Percentiles rank a stretch among this genome's conserved stretches.
Conservation (phyloP, 1,284 basidiomycete genomes). For the Leccinum ponderosum region DNA sequence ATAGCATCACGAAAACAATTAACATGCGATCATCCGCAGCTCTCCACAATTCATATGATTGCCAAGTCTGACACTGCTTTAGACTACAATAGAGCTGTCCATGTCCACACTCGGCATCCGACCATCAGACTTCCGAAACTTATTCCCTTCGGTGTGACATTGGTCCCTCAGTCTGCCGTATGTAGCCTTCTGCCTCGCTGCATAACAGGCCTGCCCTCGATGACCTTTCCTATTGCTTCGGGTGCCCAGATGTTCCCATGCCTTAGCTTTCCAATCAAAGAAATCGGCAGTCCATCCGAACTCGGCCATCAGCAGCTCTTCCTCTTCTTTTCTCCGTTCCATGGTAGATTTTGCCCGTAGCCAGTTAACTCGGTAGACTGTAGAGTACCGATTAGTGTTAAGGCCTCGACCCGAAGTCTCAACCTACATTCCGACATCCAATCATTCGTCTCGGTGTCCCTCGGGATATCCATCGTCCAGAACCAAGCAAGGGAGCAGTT, state of each 20-base stretch:
- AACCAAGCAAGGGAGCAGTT: not conserved
- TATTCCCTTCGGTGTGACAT: not conserved
- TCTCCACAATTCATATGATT: not conserved
- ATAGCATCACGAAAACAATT: not conserved
- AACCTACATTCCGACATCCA: constrained; percentile 5
- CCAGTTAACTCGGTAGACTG: constrained; percentile 3
- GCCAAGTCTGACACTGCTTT: not conserved
- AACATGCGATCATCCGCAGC: not conserved
- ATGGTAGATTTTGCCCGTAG: not conserved
- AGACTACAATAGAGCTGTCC: no score
- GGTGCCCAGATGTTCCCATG: not conserved
- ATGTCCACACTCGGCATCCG: no score
- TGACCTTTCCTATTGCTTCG: not conserved
- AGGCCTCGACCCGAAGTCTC: not conserved
- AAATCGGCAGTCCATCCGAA: not conserved
- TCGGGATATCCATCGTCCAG: not conserved
- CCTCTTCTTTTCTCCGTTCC: not conserved
- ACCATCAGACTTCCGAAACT: not conserved
- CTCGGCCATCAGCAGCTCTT: not conserved
- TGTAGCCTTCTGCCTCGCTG: not conserved
- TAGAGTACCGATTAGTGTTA: not conserved
- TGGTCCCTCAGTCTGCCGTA: not conserved
- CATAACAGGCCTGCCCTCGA: not conserved
- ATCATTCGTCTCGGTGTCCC: not conserved
- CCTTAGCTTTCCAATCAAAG: not conserved